Base-by-base conservation (phyloP, 441 rosid genomes). In the Viola pubescens region DNA sequence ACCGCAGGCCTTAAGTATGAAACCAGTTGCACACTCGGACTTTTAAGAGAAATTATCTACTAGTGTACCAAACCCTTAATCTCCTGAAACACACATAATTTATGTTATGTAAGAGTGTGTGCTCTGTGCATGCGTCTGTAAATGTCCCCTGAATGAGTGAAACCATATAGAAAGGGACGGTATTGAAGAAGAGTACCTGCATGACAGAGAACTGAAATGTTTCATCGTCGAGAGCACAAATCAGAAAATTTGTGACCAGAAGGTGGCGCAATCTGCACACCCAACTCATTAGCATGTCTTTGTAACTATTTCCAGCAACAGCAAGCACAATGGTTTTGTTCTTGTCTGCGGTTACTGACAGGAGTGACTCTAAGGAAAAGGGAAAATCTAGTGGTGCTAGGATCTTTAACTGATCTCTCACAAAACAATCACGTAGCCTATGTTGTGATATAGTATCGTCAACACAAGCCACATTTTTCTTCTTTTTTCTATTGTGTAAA, bases 201-300 rank as follows among this genome's bases (percentile, higher is more conserved):
- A 88, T 63, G 42, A 88, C 50, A 12, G 95, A 69, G 71, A 88
- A 85, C 72, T 75, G 80, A 68, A 82, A 90, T 45, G 89, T 94
- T 79, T 88, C 89, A 0, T 66, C 79, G 73, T 94, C 99, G 71
- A 90, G 95, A 53, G 99, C 89, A 75, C 86, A 90, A 0, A 94
- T 80, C 60, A 88, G 57, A 73, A 86, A 90, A 71, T 94, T 94
- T 42, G 86, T 73, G 66, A 90, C 78, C 52, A 37, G 61, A 9
- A 87, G 92, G 60, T 12, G 76, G 57, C 88, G 87, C 67, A 88
- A 70, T 70, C 96, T 87, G 83, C 98, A 89, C 39, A 75, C 87
- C 97, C 97, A 89, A 78, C 89, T 90, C 91, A 94, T 90, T 72
- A 90, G 60, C 97, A 90, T 85, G 73, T 90, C 99, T 77, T 82